Evolutionary conservation across 495 filamentous ascomycete genomes (phyloP).

Genomic region (Neurospora tetrasperma): DNA sequence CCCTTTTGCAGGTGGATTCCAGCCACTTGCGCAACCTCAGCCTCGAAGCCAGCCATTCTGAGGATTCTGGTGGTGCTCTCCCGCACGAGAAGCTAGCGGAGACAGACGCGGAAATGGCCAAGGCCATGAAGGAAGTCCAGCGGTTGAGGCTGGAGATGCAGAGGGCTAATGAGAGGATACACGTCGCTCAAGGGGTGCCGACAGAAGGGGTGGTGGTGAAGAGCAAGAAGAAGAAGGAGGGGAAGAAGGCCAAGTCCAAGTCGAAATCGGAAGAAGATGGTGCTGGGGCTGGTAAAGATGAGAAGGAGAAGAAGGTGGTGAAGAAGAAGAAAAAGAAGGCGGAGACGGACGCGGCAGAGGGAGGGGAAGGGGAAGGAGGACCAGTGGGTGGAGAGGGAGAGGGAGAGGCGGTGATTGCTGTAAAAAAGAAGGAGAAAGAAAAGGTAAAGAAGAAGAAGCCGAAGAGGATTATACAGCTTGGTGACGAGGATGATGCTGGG

Average conservation of each 20-base stretch:
- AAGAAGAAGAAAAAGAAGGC: conserved; percentile 2
- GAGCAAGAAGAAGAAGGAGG: conserved; percentile 64
- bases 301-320: conserved; percentile 6
- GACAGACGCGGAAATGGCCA: conserved; percentile 74
- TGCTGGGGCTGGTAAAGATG: background rate
- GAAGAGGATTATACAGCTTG: conserved; percentile 21
- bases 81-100: conserved; percentile 45
- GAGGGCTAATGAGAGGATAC: conserved; percentile 70
- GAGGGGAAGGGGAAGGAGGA: conserved; percentile 25
- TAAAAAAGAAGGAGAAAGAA: conserved; percentile 31
- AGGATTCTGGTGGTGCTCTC: conserved; percentile 11
- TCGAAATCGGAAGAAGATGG: background rate
- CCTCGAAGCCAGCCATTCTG: conserved; percentile 36
- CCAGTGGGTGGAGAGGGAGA: background rate
- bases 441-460: conserved; percentile 45
- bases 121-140: conserved; percentile 80
- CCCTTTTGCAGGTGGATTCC: conserved; percentile 73
- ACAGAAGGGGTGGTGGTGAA: conserved; percentile 63
- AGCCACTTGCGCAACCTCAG: conserved; percentile 61
- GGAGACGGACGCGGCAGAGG: conserved; percentile 27
- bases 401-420: conserved; percentile 15
- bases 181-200: conserved; percentile 57
- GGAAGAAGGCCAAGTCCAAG: conserved; percentile 31
- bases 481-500: conserved; percentile 4
- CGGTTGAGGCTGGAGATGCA: conserved; percentile 82